Evolutionary conservation across 2,329 filamentous ascomycete genomes (phyloP).

Genomic region (Xylaria sp.): DNA sequence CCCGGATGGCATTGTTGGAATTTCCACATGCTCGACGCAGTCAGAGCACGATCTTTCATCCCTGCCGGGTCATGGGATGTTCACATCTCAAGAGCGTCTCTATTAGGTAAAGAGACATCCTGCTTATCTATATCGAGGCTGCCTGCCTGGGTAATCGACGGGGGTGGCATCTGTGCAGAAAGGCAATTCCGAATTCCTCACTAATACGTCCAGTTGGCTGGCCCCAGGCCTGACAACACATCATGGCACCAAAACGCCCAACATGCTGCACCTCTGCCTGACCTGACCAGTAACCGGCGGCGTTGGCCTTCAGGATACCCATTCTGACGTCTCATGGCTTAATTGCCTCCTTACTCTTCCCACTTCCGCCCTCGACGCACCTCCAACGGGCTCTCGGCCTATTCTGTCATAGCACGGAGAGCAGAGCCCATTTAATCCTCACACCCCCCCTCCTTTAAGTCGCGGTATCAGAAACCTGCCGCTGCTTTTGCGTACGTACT

Average conservation of each 20-base stretch:
- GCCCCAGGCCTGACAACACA: slow-evolving; percentile 61
- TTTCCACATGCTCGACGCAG: slow-evolving; percentile 36
- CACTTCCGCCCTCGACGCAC: slow-evolving; percentile 35
- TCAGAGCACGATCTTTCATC: slow-evolving; percentile 11
- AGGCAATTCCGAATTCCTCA: slow-evolving; percentile 26
- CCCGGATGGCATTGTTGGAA: slow-evolving; percentile 35
- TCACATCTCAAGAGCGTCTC: slow-evolving; percentile 5
- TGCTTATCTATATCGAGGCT: slow-evolving; percentile 18
- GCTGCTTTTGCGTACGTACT: slow-evolving; percentile 48
- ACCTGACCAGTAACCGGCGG: slow-evolving; percentile 51
- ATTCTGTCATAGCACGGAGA: slow-evolving; percentile 36
- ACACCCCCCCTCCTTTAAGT: slow-evolving; percentile 33
- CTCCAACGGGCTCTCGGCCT: slow-evolving; percentile 42
- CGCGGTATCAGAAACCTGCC: slow-evolving; percentile 41
- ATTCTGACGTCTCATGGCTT: slow-evolving; percentile 44
- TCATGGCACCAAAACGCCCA: slow-evolving; percentile 58
- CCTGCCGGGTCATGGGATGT: slow-evolving; percentile 13
- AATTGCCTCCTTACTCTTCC: slow-evolving; percentile 39
- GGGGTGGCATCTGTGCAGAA: slow-evolving; percentile 25
- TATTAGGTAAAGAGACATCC: slow-evolving; percentile 24
- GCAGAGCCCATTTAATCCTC: slow-evolving; percentile 39
- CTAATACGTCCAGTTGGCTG: slow-evolving; percentile 38
- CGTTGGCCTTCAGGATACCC: slow-evolving; percentile 43
- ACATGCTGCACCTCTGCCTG: slow-evolving; percentile 61
- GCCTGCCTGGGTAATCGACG: slow-evolving; percentile 23